phyloP scores from a whole-genome alignment of 1,284 basidiomycete species.

The Ustilago curta region DNA sequence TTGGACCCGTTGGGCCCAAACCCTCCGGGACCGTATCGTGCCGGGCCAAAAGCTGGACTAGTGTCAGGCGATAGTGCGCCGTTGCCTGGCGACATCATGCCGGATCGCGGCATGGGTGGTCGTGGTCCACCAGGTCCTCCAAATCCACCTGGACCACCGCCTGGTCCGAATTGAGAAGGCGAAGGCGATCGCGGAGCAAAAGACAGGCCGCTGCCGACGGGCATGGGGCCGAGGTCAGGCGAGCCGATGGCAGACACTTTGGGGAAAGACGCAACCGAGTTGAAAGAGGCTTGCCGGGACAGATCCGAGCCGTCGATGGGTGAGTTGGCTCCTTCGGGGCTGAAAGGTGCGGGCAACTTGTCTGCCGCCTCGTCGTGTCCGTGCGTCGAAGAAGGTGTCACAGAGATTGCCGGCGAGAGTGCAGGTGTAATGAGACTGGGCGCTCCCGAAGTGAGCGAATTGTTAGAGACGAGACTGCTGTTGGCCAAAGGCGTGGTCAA shows the following conservation, averaged over 20 bases:
- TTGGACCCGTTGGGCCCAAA: constrained; percentile 24
- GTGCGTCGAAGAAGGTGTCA: constrained; percentile 54
- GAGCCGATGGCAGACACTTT: constrained; percentile 37
- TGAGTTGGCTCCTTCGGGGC: constrained; percentile 15
- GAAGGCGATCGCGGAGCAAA: constrained; percentile 46
- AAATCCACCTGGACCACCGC: constrained; percentile 22
- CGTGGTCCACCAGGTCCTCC: constrained; percentile 15
- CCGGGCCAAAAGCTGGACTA: constrained; percentile 44
- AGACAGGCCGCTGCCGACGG: constrained; percentile 14
- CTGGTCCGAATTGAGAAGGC: constrained; percentile 38
- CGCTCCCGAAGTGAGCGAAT: constrained; percentile 11
- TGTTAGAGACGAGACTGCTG: constrained; percentile 11
- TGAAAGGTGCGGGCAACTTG: constrained; percentile 5
- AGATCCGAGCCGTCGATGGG: constrained; percentile 38
- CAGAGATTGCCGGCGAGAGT: constrained; percentile 59
- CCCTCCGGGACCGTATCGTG: constrained; percentile 26
- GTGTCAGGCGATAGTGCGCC: constrained; percentile 43
- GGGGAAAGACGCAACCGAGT: constrained; percentile 57
- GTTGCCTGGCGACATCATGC: constrained; percentile 39
- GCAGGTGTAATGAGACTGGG: constrained; percentile 31
- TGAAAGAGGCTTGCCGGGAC: constrained; percentile 56
- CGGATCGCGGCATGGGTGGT: constrained; percentile 33
- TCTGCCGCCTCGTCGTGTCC: constrained; percentile 19
- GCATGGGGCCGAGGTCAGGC: constrained; percentile 36
- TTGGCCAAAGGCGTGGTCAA: constrained; percentile 9